Base-by-base conservation (phyloP, 345 rosid species). In the Angophora floribunda region DNA sequence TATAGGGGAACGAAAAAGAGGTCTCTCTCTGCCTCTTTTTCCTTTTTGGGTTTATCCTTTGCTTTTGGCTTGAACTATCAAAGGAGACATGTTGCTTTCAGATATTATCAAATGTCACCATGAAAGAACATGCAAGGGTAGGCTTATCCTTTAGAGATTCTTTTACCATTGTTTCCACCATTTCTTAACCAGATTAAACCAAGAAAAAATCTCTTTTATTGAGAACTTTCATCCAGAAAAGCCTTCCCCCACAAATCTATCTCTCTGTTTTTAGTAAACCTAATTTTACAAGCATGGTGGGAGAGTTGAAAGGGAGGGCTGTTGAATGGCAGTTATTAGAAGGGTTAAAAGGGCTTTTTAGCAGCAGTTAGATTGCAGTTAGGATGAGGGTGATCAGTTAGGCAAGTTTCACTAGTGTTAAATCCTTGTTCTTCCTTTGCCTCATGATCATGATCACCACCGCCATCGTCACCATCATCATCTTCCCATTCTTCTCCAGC, bases 401-500 rank as follows among this genome's bases (percentile, higher is more conserved):
- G n/a, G 86, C 87, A 85, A 17, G 63, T 85, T 52, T 86, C 9
- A 30, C 41, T 30, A 28, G 32, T 78, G 10, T 65, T 45, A 57
- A 53, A 52, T n/a, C 52, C 86, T 21, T 47, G 55, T 52, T 44
- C 82, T 24, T 51, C 63, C 32, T 82, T 3, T 75, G 84, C 49
- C 84, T 75, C 84, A 1, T 3, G 84, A 75, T 41, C 84, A 41
- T 12, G 65, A 16, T 45, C 70, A 15, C 87, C 85, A 6, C 87
- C 67, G 19, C 87, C 85, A 6, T 86, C 67, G 21, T 41, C 86
- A 5, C 63, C 91, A 1, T 87, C 89, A 7, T 89, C 90, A 8
- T 88, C 92, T 32, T 89, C 89, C 2, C 78, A 92, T 22, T 90
- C 93, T 4, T 90, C 93, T 7, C 61, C 93, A 32, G 91, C 87